Conservation (phyloP, 306 rosid species). For the Cucumis melo region DNA sequence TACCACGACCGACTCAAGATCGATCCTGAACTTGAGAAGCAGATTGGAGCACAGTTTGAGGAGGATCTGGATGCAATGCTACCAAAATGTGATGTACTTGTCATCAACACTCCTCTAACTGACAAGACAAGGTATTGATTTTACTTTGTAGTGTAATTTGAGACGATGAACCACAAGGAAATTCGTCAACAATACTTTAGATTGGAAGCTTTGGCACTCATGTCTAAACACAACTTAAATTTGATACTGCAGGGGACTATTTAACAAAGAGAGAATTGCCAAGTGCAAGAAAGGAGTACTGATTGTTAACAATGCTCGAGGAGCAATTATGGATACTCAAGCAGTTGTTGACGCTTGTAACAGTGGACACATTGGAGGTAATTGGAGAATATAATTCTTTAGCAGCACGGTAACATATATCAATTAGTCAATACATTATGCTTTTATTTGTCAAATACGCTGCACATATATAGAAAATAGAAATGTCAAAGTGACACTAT, state of each 20-base stretch:
- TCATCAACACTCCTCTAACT: constrained; percentile 83
- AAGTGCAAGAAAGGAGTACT: constrained; percentile 84
- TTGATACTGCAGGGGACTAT: constrained; percentile 42
- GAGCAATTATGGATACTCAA: constrained; percentile 84
- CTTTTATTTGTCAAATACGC: not conserved
- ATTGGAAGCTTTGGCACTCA: not conserved
- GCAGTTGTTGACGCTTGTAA: constrained; percentile 80
- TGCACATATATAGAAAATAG: not conserved
- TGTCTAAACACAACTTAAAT: not conserved
- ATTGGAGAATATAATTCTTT: not conserved
- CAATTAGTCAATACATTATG: not conserved
- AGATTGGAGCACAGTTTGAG: constrained; percentile 75
- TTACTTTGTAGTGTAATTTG: not conserved
- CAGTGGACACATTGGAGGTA: constrained; percentile 88
- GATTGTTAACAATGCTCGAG: constrained; percentile 87
- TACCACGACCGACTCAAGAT: constrained; percentile 71
- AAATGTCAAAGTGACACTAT: not conserved
- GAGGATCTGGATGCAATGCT: constrained; percentile 94
- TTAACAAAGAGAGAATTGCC: constrained; percentile 58
- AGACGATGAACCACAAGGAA: not conserved
- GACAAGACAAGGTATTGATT: constrained; percentile 63
- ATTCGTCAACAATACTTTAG: not conserved
- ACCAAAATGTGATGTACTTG: constrained; percentile 83
- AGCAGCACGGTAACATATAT: not conserved
- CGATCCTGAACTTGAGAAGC: constrained; percentile 56